A percentile compares a stretch with the other conserved stretches of the same genome.
Conservation (phyloP, 2,329 filamentous ascomycete species). For the Clonostachys rhizophaga region DNA sequence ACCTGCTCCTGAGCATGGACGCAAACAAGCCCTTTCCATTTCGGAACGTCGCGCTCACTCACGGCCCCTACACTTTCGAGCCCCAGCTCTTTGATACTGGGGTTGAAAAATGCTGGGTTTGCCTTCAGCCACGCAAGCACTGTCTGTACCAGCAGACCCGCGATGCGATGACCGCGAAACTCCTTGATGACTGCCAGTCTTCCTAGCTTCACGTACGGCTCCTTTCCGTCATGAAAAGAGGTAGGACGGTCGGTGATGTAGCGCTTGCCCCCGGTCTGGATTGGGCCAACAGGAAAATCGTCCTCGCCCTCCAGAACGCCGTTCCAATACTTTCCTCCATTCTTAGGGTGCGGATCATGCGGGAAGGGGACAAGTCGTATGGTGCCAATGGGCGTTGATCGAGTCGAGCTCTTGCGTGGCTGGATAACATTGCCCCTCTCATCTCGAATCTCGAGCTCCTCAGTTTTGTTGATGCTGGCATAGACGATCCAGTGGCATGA, state of each 20-base stretch:
- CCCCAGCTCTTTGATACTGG: constrained; percentile 36
- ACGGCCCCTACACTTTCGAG: constrained; percentile 36
- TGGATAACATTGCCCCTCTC: constrained; percentile 31
- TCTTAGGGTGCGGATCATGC: constrained; percentile 58
- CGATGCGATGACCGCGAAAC: constrained; percentile 63
- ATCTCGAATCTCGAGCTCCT: constrained; percentile 36
- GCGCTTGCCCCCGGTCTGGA: constrained; percentile 4
- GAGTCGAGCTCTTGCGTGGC: constrained; percentile 37
- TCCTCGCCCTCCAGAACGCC: constrained; percentile 26
- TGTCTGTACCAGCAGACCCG: constrained; percentile 59
- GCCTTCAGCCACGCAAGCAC: constrained; percentile 63
- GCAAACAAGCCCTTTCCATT: constrained; percentile 72
- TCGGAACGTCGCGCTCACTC: constrained; percentile 34
- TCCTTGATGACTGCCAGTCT: constrained; percentile 65
- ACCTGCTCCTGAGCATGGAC: constrained; percentile 73
- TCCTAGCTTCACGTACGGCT: constrained; percentile 80
- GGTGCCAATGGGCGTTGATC: constrained; percentile 58
- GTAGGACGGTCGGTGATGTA: constrained; percentile 35
- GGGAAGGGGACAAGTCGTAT: constrained; percentile 80
- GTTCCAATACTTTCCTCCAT: constrained; percentile 42
- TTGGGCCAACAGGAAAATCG: background rate
- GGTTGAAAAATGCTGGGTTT: constrained; percentile 53
- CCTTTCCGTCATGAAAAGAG: constrained; percentile 52
- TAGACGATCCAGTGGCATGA: constrained; percentile 90
- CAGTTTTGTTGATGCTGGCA: constrained; percentile 50